Percentiles rank a stretch among this genome's conserved stretches.
Conservation (phyloP, 1,284 basidiomycete genomes). For the Meira miltonrushii region DNA sequence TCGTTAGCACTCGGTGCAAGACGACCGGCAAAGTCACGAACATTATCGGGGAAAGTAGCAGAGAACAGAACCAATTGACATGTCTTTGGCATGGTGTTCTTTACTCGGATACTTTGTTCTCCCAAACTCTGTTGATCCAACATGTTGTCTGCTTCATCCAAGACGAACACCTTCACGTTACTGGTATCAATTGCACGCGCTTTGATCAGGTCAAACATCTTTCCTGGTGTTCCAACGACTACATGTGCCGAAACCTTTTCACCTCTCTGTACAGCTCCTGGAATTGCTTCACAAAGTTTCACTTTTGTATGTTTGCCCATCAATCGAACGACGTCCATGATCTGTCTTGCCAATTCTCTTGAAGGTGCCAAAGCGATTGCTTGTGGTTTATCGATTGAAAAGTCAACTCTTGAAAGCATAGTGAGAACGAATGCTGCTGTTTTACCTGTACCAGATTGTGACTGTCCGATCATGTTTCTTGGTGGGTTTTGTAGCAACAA, state of each 20-base stretch:
- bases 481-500: slow-evolving; percentile 88
- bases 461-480: slow-evolving; percentile 97
- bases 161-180: slow-evolving; percentile 84
- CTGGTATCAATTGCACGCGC: slow-evolving; percentile 60
- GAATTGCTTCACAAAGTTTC: slow-evolving; percentile 90
- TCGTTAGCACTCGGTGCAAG: slow-evolving; percentile 94
- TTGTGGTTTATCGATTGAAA: slow-evolving; percentile 73
- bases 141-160: slow-evolving; percentile 99
- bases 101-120: slow-evolving; percentile 91
- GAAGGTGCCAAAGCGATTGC: slow-evolving; percentile 62
- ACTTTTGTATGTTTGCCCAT: slow-evolving; percentile 95
- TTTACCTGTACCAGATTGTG: slow-evolving; percentile 98
- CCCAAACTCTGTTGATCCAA: slow-evolving; percentile 89
- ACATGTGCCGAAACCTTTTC: slow-evolving; percentile 79
- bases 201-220: slow-evolving; percentile 73
- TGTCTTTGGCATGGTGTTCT: slow-evolving; percentile 66
- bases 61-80: slow-evolving; percentile 94
- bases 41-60: slow-evolving; percentile 92
- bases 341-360: slow-evolving; percentile 93
- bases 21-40: slow-evolving; percentile 79
- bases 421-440: slow-evolving; percentile 96
- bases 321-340: slow-evolving; percentile 84
- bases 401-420: slow-evolving; percentile 92
- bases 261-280: slow-evolving; percentile 65
- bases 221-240: slow-evolving; percentile 93